phyloP scores from a whole-genome alignment of 345 rosid genomes.

The Xanthoceras sorbifolium region DNA sequence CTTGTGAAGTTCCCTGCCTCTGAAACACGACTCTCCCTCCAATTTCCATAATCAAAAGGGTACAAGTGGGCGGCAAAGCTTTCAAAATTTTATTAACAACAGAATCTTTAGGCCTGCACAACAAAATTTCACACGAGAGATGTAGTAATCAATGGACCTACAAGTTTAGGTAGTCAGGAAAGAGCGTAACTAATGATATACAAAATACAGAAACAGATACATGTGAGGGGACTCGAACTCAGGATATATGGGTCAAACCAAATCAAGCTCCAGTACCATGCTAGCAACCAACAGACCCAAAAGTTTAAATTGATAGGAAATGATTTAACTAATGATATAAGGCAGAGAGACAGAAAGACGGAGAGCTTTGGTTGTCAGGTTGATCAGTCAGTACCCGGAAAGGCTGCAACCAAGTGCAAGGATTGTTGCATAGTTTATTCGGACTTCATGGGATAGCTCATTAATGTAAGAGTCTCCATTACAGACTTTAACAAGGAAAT shows the following conservation, averaged over 20 bases:
- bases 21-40: slow-evolving; percentile 30
- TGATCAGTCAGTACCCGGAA: slow-evolving; percentile 30
- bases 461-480: slow-evolving; percentile 33
- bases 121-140: background rate
- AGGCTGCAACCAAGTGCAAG: slow-evolving; percentile 44
- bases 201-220: no score
- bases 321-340: no score
- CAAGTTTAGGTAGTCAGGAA: no score
- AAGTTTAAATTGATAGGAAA: no score
- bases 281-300: no score
- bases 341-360: background rate
- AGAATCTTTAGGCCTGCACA: slow-evolving; percentile 36
- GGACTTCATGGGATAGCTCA: slow-evolving; percentile 36
- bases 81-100: slow-evolving; percentile 25
- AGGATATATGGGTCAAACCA: no score
- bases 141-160: no score
- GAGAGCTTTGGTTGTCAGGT: background rate
- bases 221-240: no score
- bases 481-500: slow-evolving; percentile 41
- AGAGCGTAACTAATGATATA: no score
- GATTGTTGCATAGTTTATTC: slow-evolving; percentile 37
- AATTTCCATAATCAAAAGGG: slow-evolving; percentile 34
- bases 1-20: slow-evolving; percentile 44
- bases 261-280: no score
- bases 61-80: slow-evolving; percentile 43